A percentile compares a stretch with the other conserved stretches of the same genome.
Conservation (phyloP, 225 moss, liverwort and hornwort species). For the Physcomitrellopsis africana region DNA sequence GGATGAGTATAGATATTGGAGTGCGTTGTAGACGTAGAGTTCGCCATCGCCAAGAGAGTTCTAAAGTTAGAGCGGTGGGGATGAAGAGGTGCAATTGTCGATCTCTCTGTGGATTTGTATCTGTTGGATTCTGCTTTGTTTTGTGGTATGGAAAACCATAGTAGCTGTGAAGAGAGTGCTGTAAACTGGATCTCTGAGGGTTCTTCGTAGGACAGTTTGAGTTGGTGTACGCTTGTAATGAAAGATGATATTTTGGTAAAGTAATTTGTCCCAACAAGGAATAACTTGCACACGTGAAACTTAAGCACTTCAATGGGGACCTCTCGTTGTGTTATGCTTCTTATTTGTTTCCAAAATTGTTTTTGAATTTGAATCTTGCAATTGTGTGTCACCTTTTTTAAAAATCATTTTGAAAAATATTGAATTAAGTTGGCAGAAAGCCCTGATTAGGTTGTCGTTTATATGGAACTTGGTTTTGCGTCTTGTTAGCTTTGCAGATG, state of each 20-base stretch:
- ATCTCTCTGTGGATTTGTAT: not conserved
- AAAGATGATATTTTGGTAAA: not conserved
- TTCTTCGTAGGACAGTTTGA: no score
- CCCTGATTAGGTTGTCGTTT: no score
- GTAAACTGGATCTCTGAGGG: not conserved
- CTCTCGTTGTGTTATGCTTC: no score
- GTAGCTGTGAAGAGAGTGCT: not conserved
- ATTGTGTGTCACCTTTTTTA: no score
- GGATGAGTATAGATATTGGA: not conserved
- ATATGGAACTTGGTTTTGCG: no score
- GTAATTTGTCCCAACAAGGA: no score
- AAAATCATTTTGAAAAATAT: not conserved
- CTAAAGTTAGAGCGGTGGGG: not conserved
- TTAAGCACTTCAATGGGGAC: no score
- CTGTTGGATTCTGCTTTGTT: not conserved
- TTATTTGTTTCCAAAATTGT: no score
- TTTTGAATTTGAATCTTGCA: no score
- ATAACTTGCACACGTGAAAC: no score
- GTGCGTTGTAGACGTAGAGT: slow-evolving; percentile 18
- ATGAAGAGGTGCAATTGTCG: not conserved
- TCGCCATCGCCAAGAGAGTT: not conserved
- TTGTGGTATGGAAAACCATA: not conserved
- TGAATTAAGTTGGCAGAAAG: not conserved
- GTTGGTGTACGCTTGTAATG: no score
- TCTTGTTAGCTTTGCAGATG: not conserved